Conservation (phyloP, 2,329 filamentous ascomycete genomes). For the Trichoderma guizhouense region DNA sequence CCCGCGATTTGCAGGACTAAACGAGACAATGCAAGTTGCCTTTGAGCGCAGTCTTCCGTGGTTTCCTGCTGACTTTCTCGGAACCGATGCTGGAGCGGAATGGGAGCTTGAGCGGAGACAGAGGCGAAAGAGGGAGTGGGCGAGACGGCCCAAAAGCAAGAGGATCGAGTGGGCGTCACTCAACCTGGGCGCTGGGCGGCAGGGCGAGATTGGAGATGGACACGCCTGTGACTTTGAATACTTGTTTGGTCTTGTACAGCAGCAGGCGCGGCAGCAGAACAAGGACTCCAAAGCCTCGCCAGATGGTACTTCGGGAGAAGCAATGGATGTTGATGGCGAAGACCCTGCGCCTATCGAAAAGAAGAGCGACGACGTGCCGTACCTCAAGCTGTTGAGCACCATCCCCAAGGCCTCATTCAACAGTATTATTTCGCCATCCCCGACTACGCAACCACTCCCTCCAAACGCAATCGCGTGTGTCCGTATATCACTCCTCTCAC, state of each 20-base stretch:
- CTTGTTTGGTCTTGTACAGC: constrained; percentile 45
- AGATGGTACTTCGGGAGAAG: constrained; percentile 26
- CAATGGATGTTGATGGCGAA: constrained; percentile 33
- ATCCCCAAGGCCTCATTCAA: constrained; percentile 33
- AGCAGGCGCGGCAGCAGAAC: constrained; percentile 3
- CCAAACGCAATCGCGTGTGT: constrained; percentile 54
- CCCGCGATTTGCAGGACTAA: constrained; percentile 75
- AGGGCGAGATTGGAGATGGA: constrained; percentile 78
- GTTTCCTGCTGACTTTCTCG: constrained; percentile 84
- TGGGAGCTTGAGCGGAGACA: constrained; percentile 70
- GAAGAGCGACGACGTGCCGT: neutral
- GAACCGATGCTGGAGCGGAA: constrained; percentile 70
- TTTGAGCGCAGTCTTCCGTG: constrained; percentile 77
- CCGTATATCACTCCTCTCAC: constrained; percentile 62
- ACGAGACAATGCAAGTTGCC: constrained; percentile 73
- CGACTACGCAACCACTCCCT: constrained; percentile 27
- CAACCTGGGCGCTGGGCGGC: constrained; percentile 67
- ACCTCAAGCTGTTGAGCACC: constrained; percentile 24
- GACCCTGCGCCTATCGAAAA: neutral
- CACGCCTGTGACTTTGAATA: constrained; percentile 81
- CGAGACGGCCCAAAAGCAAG: constrained; percentile 76
- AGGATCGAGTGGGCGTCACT: constrained; percentile 71
- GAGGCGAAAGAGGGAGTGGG: constrained; percentile 76
- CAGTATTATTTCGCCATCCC: constrained; percentile 24
- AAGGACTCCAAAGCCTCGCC: constrained; percentile 17